phyloP scores from a whole-genome alignment of 148 eudicot genomes.

The Euryodendron excelsum region DNA sequence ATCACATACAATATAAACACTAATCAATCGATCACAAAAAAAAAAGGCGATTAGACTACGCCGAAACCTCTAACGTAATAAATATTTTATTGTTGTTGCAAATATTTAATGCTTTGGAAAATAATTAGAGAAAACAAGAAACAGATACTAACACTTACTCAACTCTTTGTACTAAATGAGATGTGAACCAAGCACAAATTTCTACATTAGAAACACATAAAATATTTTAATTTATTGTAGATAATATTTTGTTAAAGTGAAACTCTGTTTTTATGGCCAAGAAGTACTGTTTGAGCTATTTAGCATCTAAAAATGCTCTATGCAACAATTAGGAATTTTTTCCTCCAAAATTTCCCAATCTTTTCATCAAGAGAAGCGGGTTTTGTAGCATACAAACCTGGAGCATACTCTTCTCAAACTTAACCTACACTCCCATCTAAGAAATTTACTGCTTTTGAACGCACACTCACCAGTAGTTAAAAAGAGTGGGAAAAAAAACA shows the following conservation, averaged over 20 bases:
- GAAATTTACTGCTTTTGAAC: not conserved
- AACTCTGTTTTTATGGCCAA: too few species aligned
- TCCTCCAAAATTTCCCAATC: not conserved
- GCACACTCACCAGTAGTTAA: too few species aligned
- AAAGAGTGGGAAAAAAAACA: too few species aligned
- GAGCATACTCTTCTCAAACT: too few species aligned
- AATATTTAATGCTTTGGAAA: too few species aligned
- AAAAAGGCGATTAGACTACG: too few species aligned
- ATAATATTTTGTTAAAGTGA: not conserved
- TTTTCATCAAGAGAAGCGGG: not conserved
- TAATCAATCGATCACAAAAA: too few species aligned
- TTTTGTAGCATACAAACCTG: not conserved
- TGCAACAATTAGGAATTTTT: not conserved
- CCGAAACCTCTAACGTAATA: not conserved
- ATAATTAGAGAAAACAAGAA: too few species aligned
- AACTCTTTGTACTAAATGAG: too few species aligned
- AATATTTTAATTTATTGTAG: too few species aligned
- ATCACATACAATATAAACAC: not conserved
- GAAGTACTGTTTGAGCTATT: not conserved
- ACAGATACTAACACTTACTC: not conserved
- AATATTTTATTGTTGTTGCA: too few species aligned
- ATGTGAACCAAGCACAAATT: not conserved
- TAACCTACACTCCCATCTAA: not conserved
- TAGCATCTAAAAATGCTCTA: not conserved
- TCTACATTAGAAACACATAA: not conserved